A percentile compares a stretch with the other conserved stretches of the same genome.
phyloP scores from a whole-genome alignment of 2,329 filamentous ascomycete species.

The Harringtonia aguacate region DNA sequence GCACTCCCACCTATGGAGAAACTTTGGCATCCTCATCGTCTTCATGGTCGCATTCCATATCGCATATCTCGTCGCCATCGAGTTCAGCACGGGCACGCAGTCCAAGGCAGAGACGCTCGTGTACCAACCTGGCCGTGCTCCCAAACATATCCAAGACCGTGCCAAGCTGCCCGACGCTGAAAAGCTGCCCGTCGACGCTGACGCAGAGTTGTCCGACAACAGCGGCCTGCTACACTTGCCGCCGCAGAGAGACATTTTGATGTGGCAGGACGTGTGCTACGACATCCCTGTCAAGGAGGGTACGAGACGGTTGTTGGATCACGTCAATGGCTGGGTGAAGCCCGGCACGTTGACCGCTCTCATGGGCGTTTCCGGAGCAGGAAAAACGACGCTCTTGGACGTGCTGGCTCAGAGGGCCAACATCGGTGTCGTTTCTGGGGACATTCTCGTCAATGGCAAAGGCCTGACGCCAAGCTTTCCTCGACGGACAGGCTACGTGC shows the following conservation, averaged over 20 bases:
- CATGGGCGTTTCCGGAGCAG: conserved; percentile 84
- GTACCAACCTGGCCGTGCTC: conserved; percentile 3
- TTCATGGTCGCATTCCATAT: conserved; percentile 48
- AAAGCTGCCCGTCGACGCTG: too few relatives aligned
- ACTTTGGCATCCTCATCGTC: conserved; percentile 48
- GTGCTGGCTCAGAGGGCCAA: conserved; percentile 75
- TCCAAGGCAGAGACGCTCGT: conserved; percentile 2
- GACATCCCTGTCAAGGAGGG: conserved; percentile 69
- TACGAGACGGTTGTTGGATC: conserved; percentile 63
- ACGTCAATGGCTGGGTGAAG: conserved; percentile 88
- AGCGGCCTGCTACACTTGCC: too few relatives aligned
- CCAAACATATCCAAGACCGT: too few relatives aligned
- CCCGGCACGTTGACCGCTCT: conserved; percentile 84
- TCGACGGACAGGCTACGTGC: conserved; percentile 82
- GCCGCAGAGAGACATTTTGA: conserved; percentile 65
- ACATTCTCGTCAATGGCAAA: conserved; percentile 59
- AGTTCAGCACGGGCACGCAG: conserved; percentile 24
- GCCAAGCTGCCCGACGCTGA: conserved; percentile 40
- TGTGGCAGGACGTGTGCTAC: conserved; percentile 76
- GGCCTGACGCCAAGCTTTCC: conserved; percentile 74
- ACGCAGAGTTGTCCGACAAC: neutral
- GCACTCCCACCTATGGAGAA: conserved; percentile 53
- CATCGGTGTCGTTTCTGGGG: conserved; percentile 77
- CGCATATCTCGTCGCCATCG: conserved; percentile 35
- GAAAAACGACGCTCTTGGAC: conserved; percentile 84